Evolutionary conservation across 768 basidiomycete species (phyloP), one percentile per base, ranked within the genome.

Genomic region (Mrakia gelida): DNA sequence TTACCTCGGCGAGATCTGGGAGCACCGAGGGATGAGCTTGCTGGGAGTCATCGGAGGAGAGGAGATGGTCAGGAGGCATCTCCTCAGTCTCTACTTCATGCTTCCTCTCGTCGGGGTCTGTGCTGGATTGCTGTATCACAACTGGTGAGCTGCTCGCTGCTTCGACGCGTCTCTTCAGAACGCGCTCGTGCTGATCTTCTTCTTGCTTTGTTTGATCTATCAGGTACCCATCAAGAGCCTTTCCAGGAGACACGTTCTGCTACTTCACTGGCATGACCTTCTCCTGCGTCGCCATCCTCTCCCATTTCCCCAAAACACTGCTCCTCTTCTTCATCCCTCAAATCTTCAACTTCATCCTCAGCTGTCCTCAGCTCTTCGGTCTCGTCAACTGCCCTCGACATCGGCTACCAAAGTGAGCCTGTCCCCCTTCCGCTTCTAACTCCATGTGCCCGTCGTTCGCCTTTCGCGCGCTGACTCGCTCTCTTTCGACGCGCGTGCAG

Each of bases 241-340:
- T 98, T 83, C 92, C 95, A 0, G 97, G 97, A 3, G 97, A 99
- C 84, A 99, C 97, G 5, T 88, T 99, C 43, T 99, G 97, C 84
- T 99, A 99, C 86, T 90, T 98, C 59, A 90, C 94, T 0, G 97
- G 97, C 79, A 99, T 99, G 97, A 94, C 97, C 6, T 98, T 99
- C 83, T 92, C 97, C 0, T 95, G 97, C 13, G 95, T 96, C 45
- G 95, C 94, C 32, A 98, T 99, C 80, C 93, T 97, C 82, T 94
- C 92, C 0, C 97, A 99, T 84, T 98, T 95, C 84, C 94, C 93
- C 74, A 99, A 99, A 85, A 99, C 97, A 0, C 86, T 99, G 13
- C 88, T 98, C 77, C 86, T 98, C 34, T 98, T 99, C 87, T 98
- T 98, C 86, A 88, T 99, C 70, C 97, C 97, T 6, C 97, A 99